Evolutionary conservation across 805 yeast species (phyloP), one percentile per base, ranked within the genome.

Genomic region (Yamadazyma akitaensis): DNA sequence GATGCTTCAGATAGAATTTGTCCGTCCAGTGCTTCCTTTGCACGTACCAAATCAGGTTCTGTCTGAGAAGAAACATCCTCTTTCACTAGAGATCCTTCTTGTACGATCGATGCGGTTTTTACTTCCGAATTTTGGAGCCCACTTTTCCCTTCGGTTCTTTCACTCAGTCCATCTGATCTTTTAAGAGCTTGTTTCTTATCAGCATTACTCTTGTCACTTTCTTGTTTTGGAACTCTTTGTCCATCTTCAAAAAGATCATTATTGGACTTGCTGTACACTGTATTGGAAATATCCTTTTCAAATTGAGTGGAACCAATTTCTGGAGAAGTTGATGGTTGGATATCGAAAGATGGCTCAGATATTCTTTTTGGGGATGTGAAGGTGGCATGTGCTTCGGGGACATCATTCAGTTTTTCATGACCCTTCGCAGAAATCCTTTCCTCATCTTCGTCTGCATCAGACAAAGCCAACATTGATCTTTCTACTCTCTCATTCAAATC

Each of bases 401-500:
- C 32, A 4, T 28, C 32, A 13, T 28, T 28, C n/a, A 28, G n/a
- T 3, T 7, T 21, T 21, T 11, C 9, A 11, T 12, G 10, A 13
- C n/a, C 10, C n/a, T 9, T 28, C 5, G 12, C 10, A 13, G n/a
- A 11, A 28, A 5, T 28, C 10, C 9, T 11, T 11, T 28, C 34
- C 10, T 42, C 36, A 13, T 21, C 38, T 7, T 31, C 38, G 11
- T 32, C 36, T 5, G 24, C 24, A 13, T 30, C 30, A 5, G 41
- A 36, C 41, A 46, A 35, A 6, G 42, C 52, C 17, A 28, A 32
- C 48, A 51, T 33, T 2, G 51, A 48, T 41, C 31, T 37, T 32
- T 50, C 52, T 10, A 46, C 25, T 19, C 42, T 24, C 19, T 32
- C 37, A 34, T 53, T 51, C 31, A 51, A 30, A 6, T 31, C 46